Conservation (phyloP, 192 early-diverging fungal species). For the Gigaspora rosea region DNA sequence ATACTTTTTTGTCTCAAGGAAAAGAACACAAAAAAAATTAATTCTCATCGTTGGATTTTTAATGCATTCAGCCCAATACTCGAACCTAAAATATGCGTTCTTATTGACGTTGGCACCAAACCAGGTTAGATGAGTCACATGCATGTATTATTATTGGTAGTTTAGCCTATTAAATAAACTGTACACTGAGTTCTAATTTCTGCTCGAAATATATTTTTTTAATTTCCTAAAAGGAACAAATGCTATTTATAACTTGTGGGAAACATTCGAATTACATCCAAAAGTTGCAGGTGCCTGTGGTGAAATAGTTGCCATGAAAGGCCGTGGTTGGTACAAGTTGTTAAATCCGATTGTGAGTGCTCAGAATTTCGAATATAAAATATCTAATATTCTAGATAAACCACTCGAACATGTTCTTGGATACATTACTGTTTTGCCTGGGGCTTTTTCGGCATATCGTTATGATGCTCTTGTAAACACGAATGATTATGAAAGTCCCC, state of each 20-base stretch:
- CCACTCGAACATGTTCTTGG: slow-evolving; percentile 82
- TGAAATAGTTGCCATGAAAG: slow-evolving; percentile 62
- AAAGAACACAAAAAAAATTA: slow-evolving; percentile 92
- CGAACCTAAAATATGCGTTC: slow-evolving; percentile 60
- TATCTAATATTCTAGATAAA: slow-evolving; percentile 70
- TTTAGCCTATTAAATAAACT: too few relatives aligned
- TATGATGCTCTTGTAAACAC: slow-evolving; percentile 68
- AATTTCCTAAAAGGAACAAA: slow-evolving; percentile 19
- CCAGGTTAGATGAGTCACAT: slow-evolving; percentile 45
- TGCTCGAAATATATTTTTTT: too few relatives aligned
- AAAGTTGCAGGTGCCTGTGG: slow-evolving; percentile 70
- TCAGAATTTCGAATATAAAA: slow-evolving; percentile 76
- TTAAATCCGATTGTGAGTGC: slow-evolving; percentile 60
- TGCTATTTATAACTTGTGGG: slow-evolving; percentile 69
- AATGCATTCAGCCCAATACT: slow-evolving; percentile 63
- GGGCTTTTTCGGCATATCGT: slow-evolving; percentile 85
- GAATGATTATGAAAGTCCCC: slow-evolving; percentile 55
- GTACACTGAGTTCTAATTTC: too few relatives aligned
- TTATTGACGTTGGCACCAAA: slow-evolving; percentile 53
- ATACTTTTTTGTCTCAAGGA: slow-evolving; percentile 88
- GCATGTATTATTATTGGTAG: too few relatives aligned
- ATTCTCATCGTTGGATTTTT: slow-evolving; percentile 76
- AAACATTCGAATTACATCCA: slow-evolving; percentile 61
- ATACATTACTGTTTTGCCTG: slow-evolving; percentile 84
- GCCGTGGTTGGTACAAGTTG: slow-evolving; percentile 43